These are phyloP conservation scores for Argentina anserina DNA, from an alignment of 306 rosid species.

Conservation along the genomic window DNA sequence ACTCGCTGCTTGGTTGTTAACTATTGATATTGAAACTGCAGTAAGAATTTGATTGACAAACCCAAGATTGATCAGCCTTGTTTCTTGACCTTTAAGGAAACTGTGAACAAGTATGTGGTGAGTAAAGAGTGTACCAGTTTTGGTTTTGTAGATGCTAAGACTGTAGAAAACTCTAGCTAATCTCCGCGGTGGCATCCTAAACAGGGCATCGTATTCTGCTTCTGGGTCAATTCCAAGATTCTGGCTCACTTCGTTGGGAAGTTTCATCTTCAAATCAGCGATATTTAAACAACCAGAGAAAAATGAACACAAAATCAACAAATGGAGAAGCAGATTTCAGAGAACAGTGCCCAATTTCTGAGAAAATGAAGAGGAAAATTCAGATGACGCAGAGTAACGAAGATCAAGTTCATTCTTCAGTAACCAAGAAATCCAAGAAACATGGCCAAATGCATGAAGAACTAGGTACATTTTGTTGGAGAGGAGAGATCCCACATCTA, in stretches of 20 bases:
- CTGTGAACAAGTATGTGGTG: neutral
- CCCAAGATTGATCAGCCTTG: neutral
- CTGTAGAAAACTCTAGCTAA: conserved; percentile 63
- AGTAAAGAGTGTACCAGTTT: neutral
- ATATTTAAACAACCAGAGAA: conserved; percentile 35
- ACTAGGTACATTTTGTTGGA: too few species aligned
- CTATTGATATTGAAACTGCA: neutral
- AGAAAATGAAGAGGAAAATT: neutral
- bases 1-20: neutral
- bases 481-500: too few species aligned
- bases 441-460: neutral
- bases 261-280: conserved; percentile 71
- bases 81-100: neutral
- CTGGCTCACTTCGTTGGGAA: conserved; percentile 64
- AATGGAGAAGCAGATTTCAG: neutral
- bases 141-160: conserved; percentile 20
- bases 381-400: neutral
- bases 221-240: conserved; percentile 65
- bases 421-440: neutral
- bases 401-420: neutral
- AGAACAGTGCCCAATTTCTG: neutral
- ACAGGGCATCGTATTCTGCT: conserved; percentile 62
- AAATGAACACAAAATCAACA: neutral
- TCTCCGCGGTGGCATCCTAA: conserved; percentile 60
- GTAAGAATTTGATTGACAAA: neutral